phyloP scores from a whole-genome alignment of 768 basidiomycete genomes.

The Tulasnella sp. region DNA sequence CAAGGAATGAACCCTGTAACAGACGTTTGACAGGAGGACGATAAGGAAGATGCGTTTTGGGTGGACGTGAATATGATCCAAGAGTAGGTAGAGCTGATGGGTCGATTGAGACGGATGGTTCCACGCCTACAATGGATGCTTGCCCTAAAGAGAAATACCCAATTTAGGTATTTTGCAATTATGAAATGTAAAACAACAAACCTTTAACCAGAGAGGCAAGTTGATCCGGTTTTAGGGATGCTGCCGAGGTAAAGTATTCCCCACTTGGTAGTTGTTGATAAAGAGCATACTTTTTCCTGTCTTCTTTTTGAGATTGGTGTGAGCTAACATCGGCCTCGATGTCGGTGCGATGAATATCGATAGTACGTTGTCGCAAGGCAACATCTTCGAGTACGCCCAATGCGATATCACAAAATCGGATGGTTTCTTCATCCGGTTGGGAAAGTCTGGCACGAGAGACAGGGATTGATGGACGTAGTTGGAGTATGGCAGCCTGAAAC shows the following conservation, averaged over 20 bases:
- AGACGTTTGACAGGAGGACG: constrained; percentile 34
- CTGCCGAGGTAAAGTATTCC: constrained; percentile 60
- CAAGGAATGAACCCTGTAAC: constrained; percentile 55
- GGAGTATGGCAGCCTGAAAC: constrained; percentile 37
- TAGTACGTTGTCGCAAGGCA: constrained; percentile 38
- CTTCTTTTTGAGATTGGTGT: constrained; percentile 17
- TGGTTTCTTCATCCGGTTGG: constrained; percentile 52
- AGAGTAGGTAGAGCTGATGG: constrained; percentile 33
- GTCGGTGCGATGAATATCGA: constrained; percentile 29
- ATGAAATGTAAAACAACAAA: not conserved
- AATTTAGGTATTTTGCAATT: not conserved
- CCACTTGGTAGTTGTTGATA: constrained; percentile 66
- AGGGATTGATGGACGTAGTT: constrained; percentile 55
- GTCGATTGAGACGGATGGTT: constrained; percentile 42
- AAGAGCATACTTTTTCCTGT: constrained; percentile 49
- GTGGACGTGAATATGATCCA: constrained; percentile 36
- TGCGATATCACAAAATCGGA: constrained; percentile 62
- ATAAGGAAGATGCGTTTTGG: constrained; percentile 18
- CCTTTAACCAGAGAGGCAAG: constrained; percentile 11
- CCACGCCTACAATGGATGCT: constrained; percentile 53
- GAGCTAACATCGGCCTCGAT: constrained; percentile 25
- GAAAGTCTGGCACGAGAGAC: constrained; percentile 52
- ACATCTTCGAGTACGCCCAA: constrained; percentile 59
- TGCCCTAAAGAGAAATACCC: constrained; percentile 28
- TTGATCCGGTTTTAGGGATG: constrained; percentile 23